Base-by-base conservation (phyloP, 2,329 filamentous ascomycete genomes). In the Scytalidium lignicola region DNA sequence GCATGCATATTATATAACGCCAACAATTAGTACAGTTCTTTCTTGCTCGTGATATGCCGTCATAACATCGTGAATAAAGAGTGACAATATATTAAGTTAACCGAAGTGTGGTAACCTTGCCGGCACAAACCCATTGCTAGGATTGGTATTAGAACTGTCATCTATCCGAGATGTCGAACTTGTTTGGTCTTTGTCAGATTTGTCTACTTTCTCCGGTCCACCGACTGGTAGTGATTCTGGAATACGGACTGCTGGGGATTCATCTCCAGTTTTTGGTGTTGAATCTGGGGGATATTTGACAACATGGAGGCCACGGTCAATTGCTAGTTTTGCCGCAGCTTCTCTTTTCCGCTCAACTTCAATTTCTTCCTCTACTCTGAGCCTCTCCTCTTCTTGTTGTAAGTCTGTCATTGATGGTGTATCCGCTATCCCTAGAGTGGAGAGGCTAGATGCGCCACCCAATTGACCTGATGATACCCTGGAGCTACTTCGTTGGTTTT, bases 61-160 rank as follows among this genome's bases (percentile, higher is more conserved):
- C 19, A 20, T 43, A 21, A 26, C 22, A 6, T 22, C 22, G 19
- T 26, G 19, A 22, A 20, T 20, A 22, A 22, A 15, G 41, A 15
- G 10, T 17, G 13, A 43, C 10, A 15, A 15, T 7, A 5, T n/a
- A 17, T 17, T 37, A 37, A 37, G n/a, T 60, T 44, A 65, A 40
- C 55, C 67, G 67, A 66, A 84, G 79, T 73, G 71, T 32, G 81
- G 81, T 51, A 85, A 62, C 51, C 79, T 71, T 29, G 81, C 81
- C 3, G 80, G 80, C 19, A 83, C 69, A 55, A 84, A 84, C 2
- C 66, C 65, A 18, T 62, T 55, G 18, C 61, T 54, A 26, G 51
- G 53, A 40, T 55, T 52, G 23, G 64, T 55, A 18, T 62, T 58
- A 18, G 46, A 7, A 19, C 60, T 56, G 17, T 56, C 58, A 42